phyloP scores from a whole-genome alignment of 768 basidiomycete species.

The Termitomyces sp. region DNA sequence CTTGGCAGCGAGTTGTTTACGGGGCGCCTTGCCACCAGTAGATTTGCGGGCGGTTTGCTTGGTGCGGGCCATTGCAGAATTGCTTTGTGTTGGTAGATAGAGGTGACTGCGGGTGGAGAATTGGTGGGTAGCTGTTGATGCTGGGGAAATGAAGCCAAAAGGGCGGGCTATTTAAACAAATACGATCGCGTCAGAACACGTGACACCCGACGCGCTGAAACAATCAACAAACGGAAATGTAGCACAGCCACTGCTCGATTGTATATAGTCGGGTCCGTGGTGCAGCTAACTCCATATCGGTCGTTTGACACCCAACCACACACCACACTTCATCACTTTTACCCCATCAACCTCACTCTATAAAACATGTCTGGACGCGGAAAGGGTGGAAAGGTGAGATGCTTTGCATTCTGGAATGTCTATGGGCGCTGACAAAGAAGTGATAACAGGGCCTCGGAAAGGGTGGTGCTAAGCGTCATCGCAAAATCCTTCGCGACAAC shows the following conservation, averaged over 20 bases:
- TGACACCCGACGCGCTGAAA: conserved; percentile 23
- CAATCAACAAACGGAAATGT: conserved; percentile 39
- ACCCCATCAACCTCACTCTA: background rate
- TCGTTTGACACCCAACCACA: conserved; percentile 21
- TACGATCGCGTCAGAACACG: conserved; percentile 27
- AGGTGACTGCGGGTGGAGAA: background rate
- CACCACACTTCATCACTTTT: conserved; percentile 7
- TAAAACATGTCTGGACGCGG: conserved; percentile 5
- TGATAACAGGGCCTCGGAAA: background rate
- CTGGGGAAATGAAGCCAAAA: background rate
- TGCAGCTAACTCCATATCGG: conserved; percentile 12
- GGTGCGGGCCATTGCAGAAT: conserved; percentile 59
- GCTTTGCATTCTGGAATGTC: too few relatives aligned
- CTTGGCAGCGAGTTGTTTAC: conserved; percentile 68
- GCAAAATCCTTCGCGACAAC: conserved; percentile 7
- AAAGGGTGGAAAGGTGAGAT: conserved; percentile 3
- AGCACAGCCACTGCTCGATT: conserved; percentile 40
- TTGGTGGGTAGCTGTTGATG: background rate
- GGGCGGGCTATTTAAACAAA: conserved; percentile 19
- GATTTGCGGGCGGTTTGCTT: conserved; percentile 89
- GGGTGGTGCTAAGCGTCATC: conserved; percentile 7
- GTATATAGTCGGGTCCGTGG: conserved; percentile 30
- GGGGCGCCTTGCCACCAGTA: conserved; percentile 70
- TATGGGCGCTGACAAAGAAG: background rate
- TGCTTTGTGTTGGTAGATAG: conserved; percentile 5